These are phyloP conservation scores for Talaromyces wortmannii DNA, from an alignment of 495 filamentous ascomycete genomes.

Conservation along the genomic window DNA sequence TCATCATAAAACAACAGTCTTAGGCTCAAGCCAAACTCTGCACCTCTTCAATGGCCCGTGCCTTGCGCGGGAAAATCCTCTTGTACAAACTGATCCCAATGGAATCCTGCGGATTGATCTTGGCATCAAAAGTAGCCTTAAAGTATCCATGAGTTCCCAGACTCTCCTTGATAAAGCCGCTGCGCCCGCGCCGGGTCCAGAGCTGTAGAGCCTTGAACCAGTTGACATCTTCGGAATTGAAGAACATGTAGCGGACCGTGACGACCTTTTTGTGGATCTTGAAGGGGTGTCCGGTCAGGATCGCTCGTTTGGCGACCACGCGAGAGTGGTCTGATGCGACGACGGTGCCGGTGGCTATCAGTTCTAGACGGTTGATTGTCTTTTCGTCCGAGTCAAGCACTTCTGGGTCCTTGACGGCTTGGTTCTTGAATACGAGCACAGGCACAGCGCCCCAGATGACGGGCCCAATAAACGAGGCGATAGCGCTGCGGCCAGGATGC, in stretches of 20 bases:
- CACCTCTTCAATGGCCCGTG: slow-evolving; percentile 45
- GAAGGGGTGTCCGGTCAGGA: slow-evolving; percentile 91
- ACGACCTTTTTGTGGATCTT: slow-evolving; percentile 98
- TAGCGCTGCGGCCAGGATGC: slow-evolving; percentile 82
- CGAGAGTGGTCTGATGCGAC: slow-evolving; percentile 71
- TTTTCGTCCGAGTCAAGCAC: slow-evolving; percentile 29
- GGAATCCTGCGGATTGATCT: slow-evolving; percentile 89
- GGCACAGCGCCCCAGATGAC: slow-evolving; percentile 90
- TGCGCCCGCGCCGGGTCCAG: slow-evolving; percentile 86
- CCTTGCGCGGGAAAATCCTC: slow-evolving; percentile 75
- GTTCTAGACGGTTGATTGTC: slow-evolving; percentile 41
- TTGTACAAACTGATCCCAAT: slow-evolving; percentile 92
- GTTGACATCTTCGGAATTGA: slow-evolving; percentile 85
- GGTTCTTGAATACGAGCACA: slow-evolving; percentile 72
- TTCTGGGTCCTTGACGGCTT: slow-evolving; percentile 31
- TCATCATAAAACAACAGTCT: neutral
- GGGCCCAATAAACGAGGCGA: slow-evolving; percentile 85
- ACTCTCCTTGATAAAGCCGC: slow-evolving; percentile 85
- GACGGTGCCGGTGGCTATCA: slow-evolving; percentile 81
- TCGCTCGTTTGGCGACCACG: slow-evolving; percentile 87
- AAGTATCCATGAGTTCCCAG: slow-evolving; percentile 98
- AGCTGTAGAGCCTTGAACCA: slow-evolving; percentile 96
- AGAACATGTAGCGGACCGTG: slow-evolving; percentile 98
- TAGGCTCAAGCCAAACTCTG: slow-evolving; percentile 11
- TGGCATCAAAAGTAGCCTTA: slow-evolving; percentile 95